Percentiles rank a stretch among this genome's conserved stretches.
phyloP scores from a whole-genome alignment of 108 stramenopile species.

The Seminavis robusta region DNA sequence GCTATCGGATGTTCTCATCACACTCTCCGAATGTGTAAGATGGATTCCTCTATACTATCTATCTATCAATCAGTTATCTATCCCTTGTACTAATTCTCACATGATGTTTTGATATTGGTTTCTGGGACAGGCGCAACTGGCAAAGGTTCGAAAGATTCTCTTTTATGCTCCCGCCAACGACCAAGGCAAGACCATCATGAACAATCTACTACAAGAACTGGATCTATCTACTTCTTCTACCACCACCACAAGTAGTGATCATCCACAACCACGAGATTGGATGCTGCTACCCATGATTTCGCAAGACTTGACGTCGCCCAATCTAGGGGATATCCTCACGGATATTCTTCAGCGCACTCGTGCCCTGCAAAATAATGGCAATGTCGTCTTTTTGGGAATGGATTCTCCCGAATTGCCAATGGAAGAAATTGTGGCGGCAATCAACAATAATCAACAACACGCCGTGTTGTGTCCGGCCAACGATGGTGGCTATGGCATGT shows the following conservation, averaged over 20 bases:
- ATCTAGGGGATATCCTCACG: constrained; percentile 57
- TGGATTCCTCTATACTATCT: background rate
- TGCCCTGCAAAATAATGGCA: background rate
- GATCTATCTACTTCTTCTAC: too few relatives aligned
- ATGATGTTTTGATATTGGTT: too few relatives aligned
- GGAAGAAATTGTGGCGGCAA: constrained; percentile 60
- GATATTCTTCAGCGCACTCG: constrained; percentile 58
- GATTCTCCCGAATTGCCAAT: constrained; percentile 76
- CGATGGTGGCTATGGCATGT: constrained; percentile 86
- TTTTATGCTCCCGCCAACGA: constrained; percentile 59
- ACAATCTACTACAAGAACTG: constrained; percentile 28
- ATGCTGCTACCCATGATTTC: constrained; percentile 43
- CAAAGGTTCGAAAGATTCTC: constrained; percentile 43
- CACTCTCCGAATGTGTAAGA: constrained; percentile 25
- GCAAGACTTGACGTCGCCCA: constrained; percentile 42
- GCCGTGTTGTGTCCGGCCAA: constrained; percentile 74
- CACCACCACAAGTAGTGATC: too few relatives aligned
- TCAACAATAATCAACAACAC: constrained; percentile 17
- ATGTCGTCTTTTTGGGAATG: constrained; percentile 82
- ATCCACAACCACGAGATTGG: constrained; percentile 18
- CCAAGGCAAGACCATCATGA: constrained; percentile 33
- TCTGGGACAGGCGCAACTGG: constrained; percentile 28
- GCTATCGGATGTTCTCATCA: constrained; percentile 71
- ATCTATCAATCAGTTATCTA: background rate
- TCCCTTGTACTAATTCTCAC: too few relatives aligned